A percentile compares a stretch with the other conserved stretches of the same genome.
Evolutionary conservation across 2,329 filamentous ascomycete genomes (phyloP).

Genomic region (Curvularia spicifera): DNA sequence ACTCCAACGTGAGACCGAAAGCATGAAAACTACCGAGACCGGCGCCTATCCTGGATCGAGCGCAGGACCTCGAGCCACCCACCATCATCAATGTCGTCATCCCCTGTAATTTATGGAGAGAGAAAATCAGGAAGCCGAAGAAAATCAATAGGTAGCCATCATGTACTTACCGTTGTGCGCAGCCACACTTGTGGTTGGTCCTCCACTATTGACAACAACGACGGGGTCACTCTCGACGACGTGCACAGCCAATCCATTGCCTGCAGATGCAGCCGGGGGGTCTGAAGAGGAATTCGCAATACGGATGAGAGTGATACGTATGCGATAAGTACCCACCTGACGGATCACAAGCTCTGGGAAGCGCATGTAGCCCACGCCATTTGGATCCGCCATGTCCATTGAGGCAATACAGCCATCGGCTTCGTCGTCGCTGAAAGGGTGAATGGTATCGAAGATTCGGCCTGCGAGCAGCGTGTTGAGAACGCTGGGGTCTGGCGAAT

Average conservation of each 20-base stretch:
- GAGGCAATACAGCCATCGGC: slow-evolving; percentile 46
- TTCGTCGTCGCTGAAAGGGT: slow-evolving; percentile 47
- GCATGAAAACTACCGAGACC: slow-evolving; percentile 23
- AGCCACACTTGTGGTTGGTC: slow-evolving; percentile 24
- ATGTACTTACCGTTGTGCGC: slow-evolving; percentile 45
- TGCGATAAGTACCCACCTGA: slow-evolving; percentile 46
- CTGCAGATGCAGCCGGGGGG: slow-evolving; percentile 31
- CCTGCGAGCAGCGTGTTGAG: slow-evolving; percentile 42
- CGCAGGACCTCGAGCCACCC: slow-evolving; percentile 42
- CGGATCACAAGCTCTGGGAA: slow-evolving; percentile 48
- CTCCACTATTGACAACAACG: slow-evolving; percentile 38
- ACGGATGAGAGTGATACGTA: slow-evolving; percentile 48
- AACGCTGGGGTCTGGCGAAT: slow-evolving; percentile 36
- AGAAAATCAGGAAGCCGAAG: slow-evolving; percentile 39
- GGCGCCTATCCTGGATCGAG: slow-evolving; percentile 33
- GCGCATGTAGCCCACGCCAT: slow-evolving; percentile 48
- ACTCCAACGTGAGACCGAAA: slow-evolving; percentile 16
- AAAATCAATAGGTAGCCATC: slow-evolving; percentile 38
- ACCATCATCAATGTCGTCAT: slow-evolving; percentile 38
- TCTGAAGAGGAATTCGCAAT: slow-evolving; percentile 39
- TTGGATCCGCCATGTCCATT: slow-evolving; percentile 45
- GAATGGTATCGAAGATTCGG: slow-evolving; percentile 44
- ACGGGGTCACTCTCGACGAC: slow-evolving; percentile 46
- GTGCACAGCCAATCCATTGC: slow-evolving; percentile 41
- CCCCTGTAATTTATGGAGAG: slow-evolving; percentile 31